Percentiles rank a stretch among this genome's conserved stretches.
Conservation (phyloP, 1,284 basidiomycete genomes). For the Sanghuangporus sanghuang region DNA sequence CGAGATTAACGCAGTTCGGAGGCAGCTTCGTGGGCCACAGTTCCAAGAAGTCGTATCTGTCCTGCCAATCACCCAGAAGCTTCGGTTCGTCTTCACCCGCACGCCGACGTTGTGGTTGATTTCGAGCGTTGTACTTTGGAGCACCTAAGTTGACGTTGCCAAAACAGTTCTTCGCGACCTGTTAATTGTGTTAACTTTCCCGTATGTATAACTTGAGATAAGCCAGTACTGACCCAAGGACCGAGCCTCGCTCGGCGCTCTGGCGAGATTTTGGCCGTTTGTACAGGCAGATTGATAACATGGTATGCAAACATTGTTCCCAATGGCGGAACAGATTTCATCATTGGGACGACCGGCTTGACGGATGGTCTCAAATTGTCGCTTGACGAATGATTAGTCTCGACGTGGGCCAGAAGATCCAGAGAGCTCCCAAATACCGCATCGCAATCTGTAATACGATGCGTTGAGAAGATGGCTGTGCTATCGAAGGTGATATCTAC, state of each 20-base stretch:
- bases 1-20: neutral
- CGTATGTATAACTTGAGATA: neutral
- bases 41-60: constrained; percentile 16
- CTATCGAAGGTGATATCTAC: constrained; percentile 26
- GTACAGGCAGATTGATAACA: constrained; percentile 37
- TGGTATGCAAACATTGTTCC: constrained; percentile 45
- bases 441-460: constrained; percentile 34
- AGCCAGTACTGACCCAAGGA: constrained; percentile 42
- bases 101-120: neutral
- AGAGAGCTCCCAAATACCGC: constrained; percentile 32
- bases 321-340: constrained; percentile 20
- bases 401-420: constrained; percentile 33
- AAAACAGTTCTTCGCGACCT: constrained; percentile 32
- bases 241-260: constrained; percentile 45
- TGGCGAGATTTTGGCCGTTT: constrained; percentile 37
- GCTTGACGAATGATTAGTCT: constrained; percentile 27
- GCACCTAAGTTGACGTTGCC: constrained; percentile 25
- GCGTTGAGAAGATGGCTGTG: constrained; percentile 1
- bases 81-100: neutral
- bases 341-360: constrained; percentile 29
- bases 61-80: neutral
- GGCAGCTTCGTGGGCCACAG: neutral
- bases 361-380: constrained; percentile 30
- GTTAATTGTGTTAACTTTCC: neutral
- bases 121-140: constrained; percentile 3